A percentile compares a stretch with the other conserved stretches of the same genome.
phyloP scores from a whole-genome alignment of 176 grass and related monocot genomes.

The Guadua angustifolia region DNA sequence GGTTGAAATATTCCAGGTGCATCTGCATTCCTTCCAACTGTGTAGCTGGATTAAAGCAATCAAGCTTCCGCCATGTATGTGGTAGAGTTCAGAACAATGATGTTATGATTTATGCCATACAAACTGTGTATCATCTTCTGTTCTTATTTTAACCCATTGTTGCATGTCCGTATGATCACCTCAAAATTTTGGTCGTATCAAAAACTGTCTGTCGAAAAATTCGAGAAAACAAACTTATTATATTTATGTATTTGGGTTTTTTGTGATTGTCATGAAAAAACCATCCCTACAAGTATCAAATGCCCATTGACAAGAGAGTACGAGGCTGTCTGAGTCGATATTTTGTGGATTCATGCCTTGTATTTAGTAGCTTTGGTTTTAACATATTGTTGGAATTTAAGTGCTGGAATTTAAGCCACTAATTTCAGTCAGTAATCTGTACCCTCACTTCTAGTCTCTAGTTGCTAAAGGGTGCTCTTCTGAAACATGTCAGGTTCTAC shows the following conservation, averaged over 20 bases:
- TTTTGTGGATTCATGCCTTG: background rate
- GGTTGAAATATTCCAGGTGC: slow-evolving; percentile 34
- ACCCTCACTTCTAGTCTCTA: background rate
- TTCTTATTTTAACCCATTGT: background rate
- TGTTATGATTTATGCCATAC: background rate
- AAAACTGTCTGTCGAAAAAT: background rate
- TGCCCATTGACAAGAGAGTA: too few species aligned
- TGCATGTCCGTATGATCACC: background rate
- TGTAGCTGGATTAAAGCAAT: background rate
- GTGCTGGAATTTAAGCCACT: background rate
- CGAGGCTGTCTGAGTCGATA: too few species aligned
- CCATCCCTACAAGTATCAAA: background rate
- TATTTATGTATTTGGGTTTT: background rate
- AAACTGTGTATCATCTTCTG: background rate
- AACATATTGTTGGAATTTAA: background rate
- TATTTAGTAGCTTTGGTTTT: background rate
- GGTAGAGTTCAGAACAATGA: background rate
- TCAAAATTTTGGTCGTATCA: background rate
- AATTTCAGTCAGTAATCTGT: background rate
- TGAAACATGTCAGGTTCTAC: background rate
- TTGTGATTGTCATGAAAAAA: background rate
- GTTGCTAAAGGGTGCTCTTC: background rate
- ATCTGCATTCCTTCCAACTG: background rate
- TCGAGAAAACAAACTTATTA: background rate
- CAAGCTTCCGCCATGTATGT: background rate